Conservation (phyloP, 1,284 basidiomycete genomes). For the Cryptococcus wingfieldii region DNA sequence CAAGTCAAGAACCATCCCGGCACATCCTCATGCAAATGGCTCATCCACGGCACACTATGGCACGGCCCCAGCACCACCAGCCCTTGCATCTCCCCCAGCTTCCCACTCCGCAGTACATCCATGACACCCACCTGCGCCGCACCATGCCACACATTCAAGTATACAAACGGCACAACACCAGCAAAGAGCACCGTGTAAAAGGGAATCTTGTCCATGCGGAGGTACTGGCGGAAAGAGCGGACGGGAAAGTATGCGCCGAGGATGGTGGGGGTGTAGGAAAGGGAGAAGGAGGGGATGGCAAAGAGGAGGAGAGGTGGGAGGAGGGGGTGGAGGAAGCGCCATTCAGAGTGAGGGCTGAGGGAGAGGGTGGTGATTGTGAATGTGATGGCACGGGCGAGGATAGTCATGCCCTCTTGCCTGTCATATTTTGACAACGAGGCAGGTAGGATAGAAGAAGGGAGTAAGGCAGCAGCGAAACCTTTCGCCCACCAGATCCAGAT, state of each 20-base stretch:
- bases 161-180: conserved; percentile 59
- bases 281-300: conserved; percentile 66
- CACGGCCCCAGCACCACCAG: conserved; percentile 92
- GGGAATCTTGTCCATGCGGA: conserved; percentile 37
- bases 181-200: conserved; percentile 55
- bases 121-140: conserved; percentile 72
- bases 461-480: conserved; percentile 48
- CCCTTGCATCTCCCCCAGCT: conserved; percentile 42
- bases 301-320: conserved; percentile 80
- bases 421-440: conserved; percentile 28
- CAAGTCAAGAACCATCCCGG: conserved; percentile 81
- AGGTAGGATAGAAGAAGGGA: conserved; percentile 43
- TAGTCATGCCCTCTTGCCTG: conserved; percentile 42
- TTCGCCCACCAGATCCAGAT: conserved; percentile 66
- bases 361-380: conserved; percentile 75
- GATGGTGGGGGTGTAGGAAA: conserved; percentile 49
- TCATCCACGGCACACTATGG: conserved; percentile 94
- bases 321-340: conserved; percentile 90
- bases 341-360: conserved; percentile 85
- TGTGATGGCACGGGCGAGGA: conserved; percentile 56
- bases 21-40: conserved; percentile 71
- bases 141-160: conserved; percentile 68
- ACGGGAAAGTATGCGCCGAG: conserved; percentile 10
- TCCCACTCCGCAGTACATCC: conserved; percentile 38
- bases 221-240: conserved; percentile 35